These are phyloP conservation scores for Fusarium agapanthi DNA, from an alignment of 2,329 filamentous ascomycete genomes.

Conservation along the genomic window DNA sequence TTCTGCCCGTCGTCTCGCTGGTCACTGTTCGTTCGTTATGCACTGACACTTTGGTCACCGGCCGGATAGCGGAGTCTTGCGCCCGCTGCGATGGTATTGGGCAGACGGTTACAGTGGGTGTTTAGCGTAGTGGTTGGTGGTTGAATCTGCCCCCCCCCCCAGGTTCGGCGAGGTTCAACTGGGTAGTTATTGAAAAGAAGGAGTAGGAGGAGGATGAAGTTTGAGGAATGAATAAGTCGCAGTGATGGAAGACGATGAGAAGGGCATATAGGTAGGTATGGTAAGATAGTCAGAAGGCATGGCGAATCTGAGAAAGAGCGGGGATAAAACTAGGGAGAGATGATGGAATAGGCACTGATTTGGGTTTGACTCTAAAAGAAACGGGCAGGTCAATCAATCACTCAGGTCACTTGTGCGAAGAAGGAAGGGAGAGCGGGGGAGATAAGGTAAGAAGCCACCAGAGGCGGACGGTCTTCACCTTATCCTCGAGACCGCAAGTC, in stretches of 20 bases:
- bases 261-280: background rate
- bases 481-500: constrained; percentile 4
- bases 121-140: constrained; percentile 8
- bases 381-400: constrained; percentile 17
- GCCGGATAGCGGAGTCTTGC: constrained; percentile 35
- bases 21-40: constrained; percentile 4
- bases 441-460: constrained; percentile 37
- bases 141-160: constrained; percentile 3
- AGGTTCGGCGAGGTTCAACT: constrained; percentile 1
- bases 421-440: constrained; percentile 26
- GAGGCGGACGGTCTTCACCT: background rate
- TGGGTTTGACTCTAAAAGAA: background rate
- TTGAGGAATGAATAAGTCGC: background rate
- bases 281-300: background rate
- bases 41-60: constrained; percentile 33
- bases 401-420: background rate
- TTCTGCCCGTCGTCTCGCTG: background rate
- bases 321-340: background rate
- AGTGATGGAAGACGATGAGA: background rate
- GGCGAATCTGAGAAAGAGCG: constrained; percentile 3
- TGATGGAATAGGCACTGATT: background rate
- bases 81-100: constrained; percentile 30
- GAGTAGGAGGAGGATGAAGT: background rate
- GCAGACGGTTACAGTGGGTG: constrained; percentile 19
- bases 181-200: background rate